Conservation (phyloP, 352 stramenopile genomes). For the Saprolegnia parasitica region DNA sequence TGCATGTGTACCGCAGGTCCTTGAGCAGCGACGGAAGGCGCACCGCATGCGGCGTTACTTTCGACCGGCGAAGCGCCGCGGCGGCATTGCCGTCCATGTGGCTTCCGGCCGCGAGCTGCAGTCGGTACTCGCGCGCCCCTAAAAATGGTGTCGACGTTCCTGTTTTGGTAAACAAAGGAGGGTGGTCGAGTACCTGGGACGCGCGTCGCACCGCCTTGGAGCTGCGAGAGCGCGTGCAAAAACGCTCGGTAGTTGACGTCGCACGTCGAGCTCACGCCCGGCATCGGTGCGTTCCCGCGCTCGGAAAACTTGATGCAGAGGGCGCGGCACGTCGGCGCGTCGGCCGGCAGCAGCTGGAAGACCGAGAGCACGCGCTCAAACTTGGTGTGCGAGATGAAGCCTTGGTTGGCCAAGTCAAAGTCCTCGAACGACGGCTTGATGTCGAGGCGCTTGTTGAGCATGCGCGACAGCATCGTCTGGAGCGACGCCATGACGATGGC, state of each 20-base stretch:
- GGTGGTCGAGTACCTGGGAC: constrained; percentile 26
- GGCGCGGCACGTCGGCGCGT: constrained; percentile 43
- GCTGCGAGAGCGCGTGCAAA: constrained; percentile 45
- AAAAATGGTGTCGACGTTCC: no score
- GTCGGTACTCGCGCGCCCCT: constrained; percentile 19
- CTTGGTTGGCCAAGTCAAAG: constrained; percentile 73
- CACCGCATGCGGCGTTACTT: constrained; percentile 11
- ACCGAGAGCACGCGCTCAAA: constrained; percentile 81
- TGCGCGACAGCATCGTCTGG: constrained; percentile 46
- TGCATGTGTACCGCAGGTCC: constrained; percentile 40
- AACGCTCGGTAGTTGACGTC: constrained; percentile 84
- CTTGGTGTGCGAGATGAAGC: constrained; percentile 68
- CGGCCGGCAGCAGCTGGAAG: constrained; percentile 53
- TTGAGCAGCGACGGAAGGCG: constrained; percentile 41
- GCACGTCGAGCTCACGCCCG: constrained; percentile 63
- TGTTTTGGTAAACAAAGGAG: background rate
- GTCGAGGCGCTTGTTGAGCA: constrained; percentile 62
- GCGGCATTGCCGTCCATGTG: background rate
- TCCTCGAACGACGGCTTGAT: constrained; percentile 82
- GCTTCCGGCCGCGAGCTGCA: background rate
- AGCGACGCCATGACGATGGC: constrained; percentile 45
- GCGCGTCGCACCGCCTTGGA: constrained; percentile 29
- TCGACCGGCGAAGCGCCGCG: background rate
- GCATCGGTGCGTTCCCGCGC: constrained; percentile 36
- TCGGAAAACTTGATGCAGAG: constrained; percentile 76